These are phyloP conservation scores for Rhodomyrtus psidioides DNA, from an alignment of 441 rosid species.

Conservation along the genomic window DNA sequence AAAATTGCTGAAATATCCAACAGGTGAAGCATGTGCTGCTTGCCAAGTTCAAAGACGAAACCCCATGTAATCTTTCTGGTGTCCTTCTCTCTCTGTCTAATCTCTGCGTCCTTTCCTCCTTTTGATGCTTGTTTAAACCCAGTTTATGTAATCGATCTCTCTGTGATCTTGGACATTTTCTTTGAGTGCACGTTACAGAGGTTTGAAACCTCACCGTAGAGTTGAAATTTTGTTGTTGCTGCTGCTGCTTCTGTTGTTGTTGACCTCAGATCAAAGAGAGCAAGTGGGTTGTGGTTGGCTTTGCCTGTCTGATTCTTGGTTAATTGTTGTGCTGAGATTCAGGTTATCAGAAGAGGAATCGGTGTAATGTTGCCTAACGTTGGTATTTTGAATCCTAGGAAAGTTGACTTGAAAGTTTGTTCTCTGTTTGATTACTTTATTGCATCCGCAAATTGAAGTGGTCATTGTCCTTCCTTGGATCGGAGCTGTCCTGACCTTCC, in stretches of 20 bases:
- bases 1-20: too few relatives aligned
- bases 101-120: neutral
- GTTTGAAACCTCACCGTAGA: neutral
- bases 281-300: neutral
- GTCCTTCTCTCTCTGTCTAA: neutral
- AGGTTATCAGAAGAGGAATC: neutral
- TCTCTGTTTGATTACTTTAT: neutral
- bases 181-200: neutral
- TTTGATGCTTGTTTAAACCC: neutral
- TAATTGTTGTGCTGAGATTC: neutral
- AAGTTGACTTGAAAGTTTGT: neutral
- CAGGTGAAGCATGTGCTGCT: neutral
- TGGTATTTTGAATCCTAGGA: neutral
- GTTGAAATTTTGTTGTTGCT: neutral
- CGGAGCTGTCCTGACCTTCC: neutral
- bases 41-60: neutral
- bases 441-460: too few relatives aligned
- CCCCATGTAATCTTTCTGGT: neutral
- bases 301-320: neutral
- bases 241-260: neutral
- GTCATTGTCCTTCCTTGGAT: neutral
- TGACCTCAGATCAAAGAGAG: neutral
- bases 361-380: neutral
- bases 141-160: neutral
- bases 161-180: neutral